A percentile compares a stretch with the other conserved stretches of the same genome.
These are phyloP conservation scores for Epichloe festucae DNA, from an alignment of 2,329 filamentous ascomycete species.

Conservation along the genomic window DNA sequence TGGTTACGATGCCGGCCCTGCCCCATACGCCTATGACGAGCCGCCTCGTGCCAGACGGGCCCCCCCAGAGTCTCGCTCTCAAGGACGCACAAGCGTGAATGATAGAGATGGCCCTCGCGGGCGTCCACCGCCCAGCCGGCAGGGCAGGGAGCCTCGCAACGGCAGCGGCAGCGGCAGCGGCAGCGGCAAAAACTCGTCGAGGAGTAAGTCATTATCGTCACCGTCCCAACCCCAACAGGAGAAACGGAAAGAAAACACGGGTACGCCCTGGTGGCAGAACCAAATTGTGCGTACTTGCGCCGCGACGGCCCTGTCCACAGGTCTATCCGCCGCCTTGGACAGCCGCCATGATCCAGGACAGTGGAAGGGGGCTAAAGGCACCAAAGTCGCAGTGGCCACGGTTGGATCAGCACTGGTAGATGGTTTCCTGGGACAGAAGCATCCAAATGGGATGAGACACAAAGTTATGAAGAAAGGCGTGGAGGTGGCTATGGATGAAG, in stretches of 20 bases:
- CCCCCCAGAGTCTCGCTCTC: background rate
- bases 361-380: slow-evolving; percentile 36
- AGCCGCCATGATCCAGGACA: slow-evolving; percentile 30
- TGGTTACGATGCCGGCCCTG: background rate
- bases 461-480: slow-evolving; percentile 5
- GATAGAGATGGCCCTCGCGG: background rate
- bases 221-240: background rate
- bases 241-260: background rate
- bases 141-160: background rate
- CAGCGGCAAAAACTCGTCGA: background rate
- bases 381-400: slow-evolving; percentile 34
- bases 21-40: background rate
- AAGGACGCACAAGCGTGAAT: background rate
- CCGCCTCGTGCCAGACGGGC: background rate
- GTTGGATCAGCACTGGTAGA: slow-evolving; percentile 35
- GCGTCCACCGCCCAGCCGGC: background rate
- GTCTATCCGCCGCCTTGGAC: slow-evolving; percentile 33
- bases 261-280: slow-evolving; percentile 22
- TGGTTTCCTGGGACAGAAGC: slow-evolving; percentile 27
- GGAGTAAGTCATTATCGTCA: background rate
- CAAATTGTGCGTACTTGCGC: slow-evolving; percentile 27
- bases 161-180: background rate
- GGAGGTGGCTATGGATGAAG: slow-evolving; percentile 6
- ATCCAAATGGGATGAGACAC: slow-evolving; percentile 13
- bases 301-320: slow-evolving; percentile 32